Evolutionary conservation across 2,329 filamentous ascomycete genomes (phyloP).

Genomic region (Diaporthe sp.): DNA sequence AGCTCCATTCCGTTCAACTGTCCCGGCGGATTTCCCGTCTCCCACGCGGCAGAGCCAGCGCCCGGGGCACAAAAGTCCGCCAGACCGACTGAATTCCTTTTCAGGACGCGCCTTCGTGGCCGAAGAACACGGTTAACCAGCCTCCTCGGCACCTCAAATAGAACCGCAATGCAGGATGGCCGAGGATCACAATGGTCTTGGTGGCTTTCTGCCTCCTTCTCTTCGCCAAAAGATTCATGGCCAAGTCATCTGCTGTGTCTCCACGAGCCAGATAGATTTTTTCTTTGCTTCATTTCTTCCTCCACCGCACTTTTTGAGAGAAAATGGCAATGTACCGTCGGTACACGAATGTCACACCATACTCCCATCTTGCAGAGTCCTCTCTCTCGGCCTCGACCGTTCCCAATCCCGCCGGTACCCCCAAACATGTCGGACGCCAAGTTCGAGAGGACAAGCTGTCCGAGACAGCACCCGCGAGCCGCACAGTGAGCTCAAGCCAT

Average conservation of each 20-base stretch:
- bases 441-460: not conserved
- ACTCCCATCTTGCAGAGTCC: no score
- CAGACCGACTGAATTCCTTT: not conserved
- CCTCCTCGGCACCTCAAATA: constrained; percentile 16
- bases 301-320: not conserved
- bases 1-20: constrained; percentile 3
- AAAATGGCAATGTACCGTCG: not conserved
- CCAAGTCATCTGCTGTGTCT: not conserved
- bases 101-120: not conserved
- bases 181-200: not conserved
- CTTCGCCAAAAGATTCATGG: not conserved
- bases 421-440: not conserved
- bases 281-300: not conserved
- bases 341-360: not conserved
- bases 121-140: not conserved
- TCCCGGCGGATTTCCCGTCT: constrained; percentile 6
- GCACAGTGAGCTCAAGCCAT: not conserved
- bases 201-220: not conserved
- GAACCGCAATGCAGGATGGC: not conserved
- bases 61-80: constrained; percentile 1
- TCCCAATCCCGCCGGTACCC: not conserved
- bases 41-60: constrained; percentile 1
- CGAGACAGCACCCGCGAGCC: not conserved
- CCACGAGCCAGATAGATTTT: not conserved
- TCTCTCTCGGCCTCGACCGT: not conserved